Evolutionary conservation across 805 yeast genomes (phyloP), one percentile per base, ranked within the genome.

Genomic region (Candida incommunis): DNA sequence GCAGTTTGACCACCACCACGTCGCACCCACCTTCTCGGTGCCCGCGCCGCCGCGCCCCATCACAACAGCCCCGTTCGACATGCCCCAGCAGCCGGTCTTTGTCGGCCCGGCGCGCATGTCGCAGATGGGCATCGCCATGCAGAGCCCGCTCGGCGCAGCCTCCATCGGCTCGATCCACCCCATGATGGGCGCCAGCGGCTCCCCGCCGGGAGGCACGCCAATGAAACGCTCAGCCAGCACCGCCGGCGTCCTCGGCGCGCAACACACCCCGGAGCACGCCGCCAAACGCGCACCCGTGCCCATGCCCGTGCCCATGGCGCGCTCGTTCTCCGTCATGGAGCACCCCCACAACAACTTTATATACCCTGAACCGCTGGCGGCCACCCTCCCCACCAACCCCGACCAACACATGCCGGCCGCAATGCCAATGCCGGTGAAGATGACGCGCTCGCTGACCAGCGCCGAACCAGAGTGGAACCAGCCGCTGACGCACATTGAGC

Each of bases 281-380:
- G 13, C 13, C 27, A 25, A 25, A 13, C 27, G 13, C 27, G 27
- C 7, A 13, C 27, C 7, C 13, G 27, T 7, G 13, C 27, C 13
- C 13, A 13, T 9, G 13, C 7, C 48, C 4, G 44, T 41, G 27
- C 43, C 48, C 15, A 48, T 48, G 51, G 23, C 47, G 18, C 46
- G 54, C 23, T 51, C 54, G 2, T 51, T 51, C 45, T 50, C 53
- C 13, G 54, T 51, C 21, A 53, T 31, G 37, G n/a, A 11, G 4
- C 37, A 31, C 9, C 37, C 37, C 11, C 37, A 31, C 18, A 7
- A 9, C 13, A 25, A 25, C 27, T 31, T 31, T 18, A 31, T 31
- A 5, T 31, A 31, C n/a, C 37, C 37, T 7, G 37, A 31, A n/a
- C 37, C 37, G 7, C 9, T 31, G 37, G 18, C 51, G 5, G 50